Base-by-base conservation (phyloP, 371 early-diverging fungal species). In the Mortierella sp. region DNA sequence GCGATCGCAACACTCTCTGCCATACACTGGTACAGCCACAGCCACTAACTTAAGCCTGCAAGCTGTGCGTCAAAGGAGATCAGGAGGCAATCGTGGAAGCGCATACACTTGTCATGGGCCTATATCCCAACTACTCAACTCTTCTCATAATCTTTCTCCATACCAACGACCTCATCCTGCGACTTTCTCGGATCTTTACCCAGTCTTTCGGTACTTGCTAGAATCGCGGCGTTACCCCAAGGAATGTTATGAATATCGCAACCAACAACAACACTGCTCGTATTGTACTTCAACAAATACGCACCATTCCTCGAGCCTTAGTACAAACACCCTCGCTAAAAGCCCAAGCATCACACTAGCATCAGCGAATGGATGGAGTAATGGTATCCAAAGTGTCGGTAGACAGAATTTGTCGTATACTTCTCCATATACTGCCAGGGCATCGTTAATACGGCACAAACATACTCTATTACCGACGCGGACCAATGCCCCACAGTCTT, bases 151-250 rank as follows among this genome's bases (percentile, higher is more conserved):
- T 24, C 13, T 45, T 19, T 60, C 55, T 13, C 19, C 63, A n/a
- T 15, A 57, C 6, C 38, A 43, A 24, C 70, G 57, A 24, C 11
- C 43, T 11, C 38, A 24, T 36, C 67, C 63, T 33, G 32, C 53
- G 19, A 74, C 74, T 28, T 69, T 74, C 22, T 60, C 74, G 13
- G 74, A 74, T 55, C 76, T 76, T 1, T 76, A 76, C 32, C 70
- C 70, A 43, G 50, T 76, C 3, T 76, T 76, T 65, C 75, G 75
- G 11, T 62, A 52, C n/a, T 58, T 75, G 8, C 52, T 75, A 11
- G 69, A 67, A 24, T 67, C 68, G 15, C 45, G 72, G 15, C 41
- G 40, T 16, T 62, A 68, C 16, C 36, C n/a, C 9, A 50, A 24
- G 11, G 45, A 50, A 13, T 13, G 53, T 24, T 50, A 63, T 8